A percentile compares a stretch with the other conserved stretches of the same genome.
Evolutionary conservation across 2,329 filamentous ascomycete species (phyloP).

Genomic region (Ceratocystis harringtonii): DNA sequence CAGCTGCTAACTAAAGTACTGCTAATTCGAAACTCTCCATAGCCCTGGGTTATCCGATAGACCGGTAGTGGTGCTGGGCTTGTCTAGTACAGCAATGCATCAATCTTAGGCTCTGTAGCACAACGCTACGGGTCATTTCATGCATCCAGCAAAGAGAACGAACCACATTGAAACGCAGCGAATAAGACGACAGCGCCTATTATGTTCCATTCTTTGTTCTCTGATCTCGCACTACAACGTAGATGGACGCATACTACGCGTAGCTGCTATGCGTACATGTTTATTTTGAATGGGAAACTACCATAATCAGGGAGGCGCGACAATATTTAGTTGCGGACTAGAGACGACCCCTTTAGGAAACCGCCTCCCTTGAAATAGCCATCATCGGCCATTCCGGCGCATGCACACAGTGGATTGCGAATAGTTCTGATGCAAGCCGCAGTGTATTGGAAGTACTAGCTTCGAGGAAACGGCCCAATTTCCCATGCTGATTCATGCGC

Average conservation of each 20-base stretch:
- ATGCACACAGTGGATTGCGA: not conserved
- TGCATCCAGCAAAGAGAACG: slow-evolving; percentile 3
- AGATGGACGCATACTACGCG: no score
- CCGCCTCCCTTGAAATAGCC: slow-evolving; percentile 1
- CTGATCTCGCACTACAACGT: no score
- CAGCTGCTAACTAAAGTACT: slow-evolving; percentile 5
- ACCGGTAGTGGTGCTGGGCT: not conserved
- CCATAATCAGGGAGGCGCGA: not conserved
- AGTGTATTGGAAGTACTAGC: no score
- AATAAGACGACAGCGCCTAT: not conserved
- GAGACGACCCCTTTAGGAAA: not conserved
- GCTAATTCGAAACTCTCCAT: slow-evolving; percentile 2
- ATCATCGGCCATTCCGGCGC: not conserved
- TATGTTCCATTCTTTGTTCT: no score
- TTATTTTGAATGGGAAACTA: not conserved
- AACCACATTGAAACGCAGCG: not conserved
- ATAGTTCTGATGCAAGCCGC: not conserved
- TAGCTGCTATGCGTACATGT: no score
- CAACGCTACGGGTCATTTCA: slow-evolving; percentile 9
- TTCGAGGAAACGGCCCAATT: no score
- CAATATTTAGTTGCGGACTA: not conserved
- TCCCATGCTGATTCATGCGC: no score
- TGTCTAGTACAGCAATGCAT: not conserved
- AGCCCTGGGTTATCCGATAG: not conserved
- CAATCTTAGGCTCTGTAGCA: slow-evolving; percentile 1